These are phyloP conservation scores for Colletotrichum theobromicola DNA, from an alignment of 2,329 filamentous ascomycete genomes.

Conservation along the genomic window DNA sequence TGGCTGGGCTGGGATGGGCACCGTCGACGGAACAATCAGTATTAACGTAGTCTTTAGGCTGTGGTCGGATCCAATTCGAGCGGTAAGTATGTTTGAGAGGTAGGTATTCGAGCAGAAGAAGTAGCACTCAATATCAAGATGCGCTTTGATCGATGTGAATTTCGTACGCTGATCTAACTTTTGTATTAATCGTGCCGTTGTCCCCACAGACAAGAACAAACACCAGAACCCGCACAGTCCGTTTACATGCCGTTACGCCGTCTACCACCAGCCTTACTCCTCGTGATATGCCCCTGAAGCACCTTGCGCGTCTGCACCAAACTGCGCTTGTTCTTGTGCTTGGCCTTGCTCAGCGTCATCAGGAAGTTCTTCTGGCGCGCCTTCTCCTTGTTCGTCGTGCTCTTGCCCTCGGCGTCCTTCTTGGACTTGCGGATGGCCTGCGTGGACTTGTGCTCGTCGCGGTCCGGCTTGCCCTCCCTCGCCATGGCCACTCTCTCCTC, in stretches of 20 bases:
- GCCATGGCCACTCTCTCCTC: constrained; percentile 88
- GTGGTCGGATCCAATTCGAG: not conserved
- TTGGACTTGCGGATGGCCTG: constrained; percentile 84
- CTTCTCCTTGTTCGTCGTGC: constrained; percentile 97
- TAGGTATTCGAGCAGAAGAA: not conserved
- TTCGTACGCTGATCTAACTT: not conserved
- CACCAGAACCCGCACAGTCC: not conserved
- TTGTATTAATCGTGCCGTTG: not conserved
- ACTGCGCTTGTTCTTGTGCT: constrained; percentile 94
- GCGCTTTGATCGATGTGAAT: not conserved
- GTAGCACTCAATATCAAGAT: not conserved
- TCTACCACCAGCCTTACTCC: constrained; percentile 83
- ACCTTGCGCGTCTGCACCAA: constrained; percentile 84
- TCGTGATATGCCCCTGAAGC: constrained; percentile 79
- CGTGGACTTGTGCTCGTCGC: constrained; percentile 83
- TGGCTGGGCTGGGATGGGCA: not conserved
- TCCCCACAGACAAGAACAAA: not conserved
- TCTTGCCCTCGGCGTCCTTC: constrained; percentile 90
- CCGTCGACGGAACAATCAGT: not conserved
- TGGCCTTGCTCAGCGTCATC: constrained; percentile 97
- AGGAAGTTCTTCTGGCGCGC: constrained; percentile 96
- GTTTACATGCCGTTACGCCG: constrained; percentile 64
- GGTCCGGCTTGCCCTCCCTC: constrained; percentile 79
- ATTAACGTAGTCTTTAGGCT: not conserved
- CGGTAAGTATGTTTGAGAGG: not conserved